Conservation (phyloP, 2,329 filamentous ascomycete species). For the Alternaria sp. region DNA sequence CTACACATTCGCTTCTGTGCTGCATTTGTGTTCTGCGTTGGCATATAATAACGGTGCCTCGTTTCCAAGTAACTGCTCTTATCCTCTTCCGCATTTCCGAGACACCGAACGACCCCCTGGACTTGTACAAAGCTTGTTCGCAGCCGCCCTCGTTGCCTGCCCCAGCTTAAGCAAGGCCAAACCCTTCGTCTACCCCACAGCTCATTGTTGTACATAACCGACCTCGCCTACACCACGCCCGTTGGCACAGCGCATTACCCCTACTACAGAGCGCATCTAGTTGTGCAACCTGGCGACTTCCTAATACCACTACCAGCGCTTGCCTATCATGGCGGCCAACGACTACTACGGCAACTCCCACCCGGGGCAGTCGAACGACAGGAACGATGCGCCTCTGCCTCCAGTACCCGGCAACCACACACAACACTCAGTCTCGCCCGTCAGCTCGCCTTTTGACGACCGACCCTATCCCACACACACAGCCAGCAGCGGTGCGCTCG, state of each 20-base stretch:
- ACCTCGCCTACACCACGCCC: neutral
- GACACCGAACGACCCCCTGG: conserved; percentile 4
- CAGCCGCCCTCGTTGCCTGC: neutral
- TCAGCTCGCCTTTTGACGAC: conserved; percentile 45
- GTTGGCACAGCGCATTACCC: neutral
- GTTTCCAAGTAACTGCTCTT: neutral
- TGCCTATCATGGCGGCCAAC: conserved; percentile 55
- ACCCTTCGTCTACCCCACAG: conserved; percentile 12
- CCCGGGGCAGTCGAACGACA: conserved; percentile 22
- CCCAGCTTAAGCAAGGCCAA: conserved; percentile 7
- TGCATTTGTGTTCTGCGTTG: neutral
- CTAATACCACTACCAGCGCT: neutral
- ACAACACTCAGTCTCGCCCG: conserved; percentile 46
- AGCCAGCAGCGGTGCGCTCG: conserved; percentile 59
- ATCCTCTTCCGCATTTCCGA: neutral
- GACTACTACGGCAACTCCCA: conserved; percentile 67
- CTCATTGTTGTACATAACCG: conserved; percentile 8
- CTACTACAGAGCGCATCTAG: neutral
- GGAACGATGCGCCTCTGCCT: conserved; percentile 50
- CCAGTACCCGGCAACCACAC: conserved; percentile 37
- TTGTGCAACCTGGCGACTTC: conserved; percentile 1
- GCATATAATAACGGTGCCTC: neutral
- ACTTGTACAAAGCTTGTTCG: conserved; percentile 3
- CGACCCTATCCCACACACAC: conserved; percentile 53
- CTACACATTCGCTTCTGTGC: conserved; percentile 12